phyloP scores from a whole-genome alignment of 177 flowering plant species.

The Vitis hybrid region DNA sequence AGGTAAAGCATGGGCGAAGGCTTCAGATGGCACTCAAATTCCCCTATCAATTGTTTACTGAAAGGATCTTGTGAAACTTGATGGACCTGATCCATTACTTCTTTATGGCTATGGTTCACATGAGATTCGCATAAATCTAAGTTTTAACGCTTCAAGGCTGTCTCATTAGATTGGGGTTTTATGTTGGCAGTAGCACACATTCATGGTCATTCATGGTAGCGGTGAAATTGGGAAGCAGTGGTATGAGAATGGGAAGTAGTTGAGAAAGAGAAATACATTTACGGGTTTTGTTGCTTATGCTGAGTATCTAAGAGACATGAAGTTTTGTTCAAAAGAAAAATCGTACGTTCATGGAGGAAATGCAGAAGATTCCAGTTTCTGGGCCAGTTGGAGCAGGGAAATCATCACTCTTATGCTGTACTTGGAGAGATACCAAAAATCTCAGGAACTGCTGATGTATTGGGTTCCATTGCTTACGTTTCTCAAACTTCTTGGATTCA shows the following conservation, averaged over 20 bases:
- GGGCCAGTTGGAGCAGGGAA: no score
- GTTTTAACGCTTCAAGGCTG: constrained; percentile 55
- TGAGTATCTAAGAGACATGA: constrained; percentile 65
- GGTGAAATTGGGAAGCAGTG: constrained; percentile 99
- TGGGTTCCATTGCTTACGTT: no score
- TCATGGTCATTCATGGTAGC: constrained; percentile 93
- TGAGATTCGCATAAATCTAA: constrained; percentile 55
- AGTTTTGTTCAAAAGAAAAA: constrained; percentile 75
- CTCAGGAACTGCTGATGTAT: no score
- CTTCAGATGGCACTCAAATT: constrained; percentile 73
- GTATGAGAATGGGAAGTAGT: constrained; percentile 88
- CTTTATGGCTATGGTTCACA: constrained; percentile 96
- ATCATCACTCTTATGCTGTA: no score
- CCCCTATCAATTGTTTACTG: constrained; percentile 74
- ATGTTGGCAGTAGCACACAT: constrained; percentile 82
- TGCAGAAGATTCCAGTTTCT: constrained; percentile 60
- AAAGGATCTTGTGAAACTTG: constrained; percentile 70
- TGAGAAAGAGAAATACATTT: constrained; percentile 67
- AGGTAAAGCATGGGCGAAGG: constrained; percentile 92
- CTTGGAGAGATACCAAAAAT: no score
- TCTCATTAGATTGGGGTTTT: constrained; percentile 84
- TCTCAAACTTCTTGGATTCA: no score
- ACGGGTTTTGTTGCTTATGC: constrained; percentile 25
- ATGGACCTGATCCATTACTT: constrained; percentile 77
- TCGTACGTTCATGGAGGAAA: constrained; percentile 89